Evolutionary conservation across 2,329 filamentous ascomycete genomes (phyloP).

Genomic region (Penicillium thymicola): DNA sequence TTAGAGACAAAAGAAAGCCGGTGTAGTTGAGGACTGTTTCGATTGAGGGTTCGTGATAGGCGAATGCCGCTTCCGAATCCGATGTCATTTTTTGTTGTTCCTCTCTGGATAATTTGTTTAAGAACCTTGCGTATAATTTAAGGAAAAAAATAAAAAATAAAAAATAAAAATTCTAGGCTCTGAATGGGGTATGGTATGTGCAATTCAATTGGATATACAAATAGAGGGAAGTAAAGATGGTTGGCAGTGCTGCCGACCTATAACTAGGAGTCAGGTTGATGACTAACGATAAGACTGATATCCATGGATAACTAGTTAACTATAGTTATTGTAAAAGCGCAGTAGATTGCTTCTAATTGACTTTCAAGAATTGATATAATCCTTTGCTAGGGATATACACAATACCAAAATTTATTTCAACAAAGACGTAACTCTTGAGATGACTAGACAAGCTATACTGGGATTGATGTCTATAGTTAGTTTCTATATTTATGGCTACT

Average conservation of each 20-base stretch:
- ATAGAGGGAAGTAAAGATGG: not conserved
- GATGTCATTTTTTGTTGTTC: not conserved
- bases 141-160: too few relatives aligned
- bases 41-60: conserved; percentile 64
- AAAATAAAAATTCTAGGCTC: not conserved
- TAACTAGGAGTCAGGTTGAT: not conserved
- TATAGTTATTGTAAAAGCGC: not conserved
- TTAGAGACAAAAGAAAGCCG: conserved; percentile 62
- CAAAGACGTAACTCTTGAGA: not conserved
- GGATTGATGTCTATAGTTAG: not conserved
- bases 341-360: not conserved
- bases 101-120: not conserved
- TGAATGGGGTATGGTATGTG: not conserved
- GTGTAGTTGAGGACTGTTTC: conserved; percentile 57
- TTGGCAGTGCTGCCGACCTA: too few relatives aligned
- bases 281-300: not conserved
- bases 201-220: not conserved
- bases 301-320: too few relatives aligned
- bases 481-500: not conserved
- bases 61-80: conserved; percentile 31
- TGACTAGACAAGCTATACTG: not conserved
- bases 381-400: not conserved
- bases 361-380: not conserved
- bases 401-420: not conserved
- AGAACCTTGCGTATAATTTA: not conserved